These are phyloP conservation scores for Mycena citricolor DNA, from an alignment of 1,284 basidiomycete species.

Conservation along the genomic window DNA sequence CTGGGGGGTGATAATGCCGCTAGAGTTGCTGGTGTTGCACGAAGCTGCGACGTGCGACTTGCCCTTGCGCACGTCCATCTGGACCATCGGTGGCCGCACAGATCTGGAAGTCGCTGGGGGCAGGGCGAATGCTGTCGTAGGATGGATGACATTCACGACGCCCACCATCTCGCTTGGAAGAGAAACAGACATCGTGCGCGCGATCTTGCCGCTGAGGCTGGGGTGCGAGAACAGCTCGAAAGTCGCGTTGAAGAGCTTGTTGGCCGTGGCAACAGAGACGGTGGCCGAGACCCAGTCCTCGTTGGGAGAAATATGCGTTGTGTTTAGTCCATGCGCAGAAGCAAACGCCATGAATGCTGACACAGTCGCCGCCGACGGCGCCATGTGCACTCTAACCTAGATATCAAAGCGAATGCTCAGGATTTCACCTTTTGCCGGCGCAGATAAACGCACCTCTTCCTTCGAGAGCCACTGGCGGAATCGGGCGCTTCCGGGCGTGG, in stretches of 20 bases:
- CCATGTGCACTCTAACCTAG: slow-evolving; percentile 31
- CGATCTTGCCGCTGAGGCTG: slow-evolving; percentile 33
- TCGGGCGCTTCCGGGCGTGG: slow-evolving; percentile 7
- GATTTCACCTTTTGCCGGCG: no score
- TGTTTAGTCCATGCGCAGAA: slow-evolving; percentile 36
- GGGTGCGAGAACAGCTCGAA: slow-evolving; percentile 41
- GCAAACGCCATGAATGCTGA: slow-evolving; percentile 45
- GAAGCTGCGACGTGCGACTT: background rate
- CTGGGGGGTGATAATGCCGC: slow-evolving; percentile 38
- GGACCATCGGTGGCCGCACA: slow-evolving; percentile 23
- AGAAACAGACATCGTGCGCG: slow-evolving; percentile 43
- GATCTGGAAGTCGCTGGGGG: slow-evolving; percentile 27
- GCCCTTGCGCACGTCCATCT: slow-evolving; percentile 27
- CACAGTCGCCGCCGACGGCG: slow-evolving; percentile 39
- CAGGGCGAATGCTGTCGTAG: slow-evolving; percentile 40
- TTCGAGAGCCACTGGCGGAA: slow-evolving; percentile 13
- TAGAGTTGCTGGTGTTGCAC: slow-evolving; percentile 24
- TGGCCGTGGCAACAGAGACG: slow-evolving; percentile 45
- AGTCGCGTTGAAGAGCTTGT: slow-evolving; percentile 39
- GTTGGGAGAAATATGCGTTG: slow-evolving; percentile 31
- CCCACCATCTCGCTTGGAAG: slow-evolving; percentile 38
- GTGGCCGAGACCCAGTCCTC: slow-evolving; percentile 44
- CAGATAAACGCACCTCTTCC: slow-evolving; percentile 3
- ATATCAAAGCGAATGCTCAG: slow-evolving; percentile 22
- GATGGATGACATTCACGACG: slow-evolving; percentile 42